Conservation (phyloP, 306 rosid genomes). For the Calophaca sinica region DNA sequence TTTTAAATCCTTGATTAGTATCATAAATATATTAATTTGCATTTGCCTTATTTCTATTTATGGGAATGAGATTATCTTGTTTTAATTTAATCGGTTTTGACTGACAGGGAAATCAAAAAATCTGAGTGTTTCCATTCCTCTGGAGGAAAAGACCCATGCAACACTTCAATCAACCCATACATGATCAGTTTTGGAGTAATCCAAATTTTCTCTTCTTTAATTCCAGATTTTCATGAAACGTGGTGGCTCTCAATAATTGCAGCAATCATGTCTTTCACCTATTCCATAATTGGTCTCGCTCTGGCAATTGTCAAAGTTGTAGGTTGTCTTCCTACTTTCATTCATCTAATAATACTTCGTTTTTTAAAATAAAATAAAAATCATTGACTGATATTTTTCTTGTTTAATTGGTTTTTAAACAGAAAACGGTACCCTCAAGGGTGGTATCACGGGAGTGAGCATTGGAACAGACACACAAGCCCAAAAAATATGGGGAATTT, state of each 20-base stretch:
- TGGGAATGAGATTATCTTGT: not conserved
- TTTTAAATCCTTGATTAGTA: no score
- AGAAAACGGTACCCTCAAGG: slow-evolving; percentile 58
- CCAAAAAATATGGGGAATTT: slow-evolving; percentile 57
- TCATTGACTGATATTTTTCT: not conserved
- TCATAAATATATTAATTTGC: no score
- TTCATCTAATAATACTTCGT: not conserved
- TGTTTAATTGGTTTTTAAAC: slow-evolving; percentile 23
- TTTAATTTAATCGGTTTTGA: not conserved
- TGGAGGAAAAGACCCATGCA: slow-evolving; percentile 46
- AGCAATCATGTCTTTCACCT: slow-evolving; percentile 64
- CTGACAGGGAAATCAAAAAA: slow-evolving; percentile 55
- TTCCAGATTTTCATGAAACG: slow-evolving; percentile 58
- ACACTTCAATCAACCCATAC: slow-evolving; percentile 47
- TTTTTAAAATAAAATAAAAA: not conserved
- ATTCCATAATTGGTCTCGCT: slow-evolving; percentile 60
- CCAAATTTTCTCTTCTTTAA: slow-evolving; percentile 56
- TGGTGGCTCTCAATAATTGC: slow-evolving; percentile 70
- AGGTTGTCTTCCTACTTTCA: slow-evolving; percentile 42
- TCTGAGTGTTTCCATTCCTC: slow-evolving; percentile 51
- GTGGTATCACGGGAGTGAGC: slow-evolving; percentile 57
- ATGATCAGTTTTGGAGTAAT: slow-evolving; percentile 54
- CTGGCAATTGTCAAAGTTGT: slow-evolving; percentile 58
- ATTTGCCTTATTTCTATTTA: no score
- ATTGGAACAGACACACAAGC: slow-evolving; percentile 47